These are phyloP conservation scores for Boletus patriciae DNA, from an alignment of 768 basidiomycete genomes.

Conservation along the genomic window DNA sequence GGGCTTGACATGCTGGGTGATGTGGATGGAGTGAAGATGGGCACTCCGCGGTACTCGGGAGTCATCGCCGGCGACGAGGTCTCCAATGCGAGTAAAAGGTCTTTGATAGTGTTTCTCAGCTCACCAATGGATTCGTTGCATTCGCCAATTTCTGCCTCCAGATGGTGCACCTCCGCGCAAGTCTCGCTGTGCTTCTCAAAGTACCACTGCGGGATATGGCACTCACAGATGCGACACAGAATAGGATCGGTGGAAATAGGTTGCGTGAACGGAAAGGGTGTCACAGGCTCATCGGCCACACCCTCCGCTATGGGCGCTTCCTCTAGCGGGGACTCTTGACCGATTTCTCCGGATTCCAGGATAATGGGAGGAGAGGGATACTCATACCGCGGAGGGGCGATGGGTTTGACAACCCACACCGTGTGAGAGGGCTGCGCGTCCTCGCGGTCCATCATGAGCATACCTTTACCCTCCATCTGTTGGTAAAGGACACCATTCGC, in stretches of 20 bases:
- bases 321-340: conserved; percentile 36
- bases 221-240: conserved; percentile 97
- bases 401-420: conserved; percentile 96
- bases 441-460: conserved; percentile 95
- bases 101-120: conserved; percentile 81
- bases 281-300: conserved; percentile 46
- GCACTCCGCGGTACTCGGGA: conserved; percentile 86
- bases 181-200: conserved; percentile 99
- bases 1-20: conserved; percentile 74
- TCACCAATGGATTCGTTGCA: conserved; percentile 93
- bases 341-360: conserved; percentile 47
- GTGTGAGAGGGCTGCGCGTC: conserved; percentile 88
- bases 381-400: conserved; percentile 68
- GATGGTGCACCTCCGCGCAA: conserved; percentile 91
- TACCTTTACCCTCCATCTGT: conserved; percentile 95
- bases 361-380: conserved; percentile 61
- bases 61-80: conserved; percentile 62
- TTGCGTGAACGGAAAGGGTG: conserved; percentile 73
- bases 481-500: conserved; percentile 59
- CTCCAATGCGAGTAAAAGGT: conserved; percentile 71
- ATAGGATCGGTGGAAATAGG: conserved; percentile 82
- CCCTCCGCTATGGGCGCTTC: conserved; percentile 41
- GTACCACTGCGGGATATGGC: conserved; percentile 96
- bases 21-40: conserved; percentile 72
- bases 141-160: conserved; percentile 92